These are phyloP conservation scores for Yarrowia porcina DNA, from an alignment of 805 yeast genomes.

Conservation along the genomic window DNA sequence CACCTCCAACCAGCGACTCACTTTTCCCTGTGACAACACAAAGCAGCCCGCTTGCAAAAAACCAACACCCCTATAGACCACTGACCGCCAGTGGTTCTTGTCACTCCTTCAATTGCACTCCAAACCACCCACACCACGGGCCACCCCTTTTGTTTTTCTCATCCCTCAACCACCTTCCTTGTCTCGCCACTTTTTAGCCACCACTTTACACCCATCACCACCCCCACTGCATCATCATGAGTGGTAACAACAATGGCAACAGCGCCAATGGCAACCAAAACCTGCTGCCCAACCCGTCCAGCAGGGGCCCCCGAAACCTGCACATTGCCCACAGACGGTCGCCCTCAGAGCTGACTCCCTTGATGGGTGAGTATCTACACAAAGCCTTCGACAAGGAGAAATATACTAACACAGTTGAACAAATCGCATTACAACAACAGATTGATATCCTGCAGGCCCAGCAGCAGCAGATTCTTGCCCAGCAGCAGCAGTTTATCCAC, in stretches of 20 bases:
- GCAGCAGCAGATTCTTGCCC: conserved; percentile 78
- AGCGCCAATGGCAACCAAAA: neutral
- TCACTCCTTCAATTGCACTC: conserved; percentile 14
- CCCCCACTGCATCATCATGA: conserved; percentile 1
- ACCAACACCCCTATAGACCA: neutral
- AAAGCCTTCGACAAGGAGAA: neutral
- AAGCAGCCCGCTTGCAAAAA: neutral
- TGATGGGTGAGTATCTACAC: conserved; percentile 58
- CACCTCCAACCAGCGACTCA: neutral
- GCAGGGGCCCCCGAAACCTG: conserved; percentile 45
- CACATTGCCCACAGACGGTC: conserved; percentile 97
- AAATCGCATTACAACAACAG: conserved; percentile 75
- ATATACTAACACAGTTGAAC: conserved; percentile 48
- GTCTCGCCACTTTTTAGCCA: conserved; percentile 7
- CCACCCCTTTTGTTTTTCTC: neutral
- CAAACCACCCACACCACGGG: neutral
- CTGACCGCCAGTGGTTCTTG: neutral
- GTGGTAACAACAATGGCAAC: conserved; percentile 13
- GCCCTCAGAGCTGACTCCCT: conserved; percentile 88
- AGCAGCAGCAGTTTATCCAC: conserved; percentile 48
- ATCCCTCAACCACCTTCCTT: neutral
- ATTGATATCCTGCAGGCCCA: conserved; percentile 88
- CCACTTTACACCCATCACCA: neutral
- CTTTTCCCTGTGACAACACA: neutral
- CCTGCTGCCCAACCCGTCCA: conserved; percentile 24